Evolutionary conservation across 805 yeast genomes (phyloP), one percentile per base, ranked within the genome.

Genomic region (Pichia thaimueangensis): DNA sequence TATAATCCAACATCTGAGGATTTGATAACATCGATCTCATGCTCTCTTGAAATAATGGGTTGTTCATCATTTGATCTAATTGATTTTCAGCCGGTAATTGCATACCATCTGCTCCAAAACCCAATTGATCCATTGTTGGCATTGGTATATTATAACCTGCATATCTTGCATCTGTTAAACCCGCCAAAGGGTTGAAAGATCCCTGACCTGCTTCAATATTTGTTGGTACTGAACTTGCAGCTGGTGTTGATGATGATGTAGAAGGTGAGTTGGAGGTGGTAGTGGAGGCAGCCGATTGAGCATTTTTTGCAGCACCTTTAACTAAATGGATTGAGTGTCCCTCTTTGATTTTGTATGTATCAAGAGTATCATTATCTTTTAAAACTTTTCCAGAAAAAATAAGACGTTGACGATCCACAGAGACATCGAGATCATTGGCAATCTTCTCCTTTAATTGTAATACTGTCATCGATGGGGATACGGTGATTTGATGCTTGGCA

Each of bases 351-450:
- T 86, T 86, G 68, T 91, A 91, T 4, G 77, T 67, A 15, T 71
- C 80, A 9, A 91, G 63, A 6, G 85, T 74, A 52, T 89, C 93
- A 29, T 68, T 70, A 57, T 91, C 96, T 62, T 89, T 89, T 57
- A 91, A 73, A 27, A 93, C 95, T 52, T 91, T 82, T 31, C 98
- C 98, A 3, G 96, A 85, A 67, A 85, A 91, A 57, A 91, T 89
- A 58, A 91, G 72, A 45, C 97, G 74, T 65, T 89, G 97, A 47
- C 82, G 76, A n/a, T 73, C 82, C 1, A 76, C 78, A 5, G 95
- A 82, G 34, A 88, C 70, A 19, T 76, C 81, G 6, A 88, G 64
- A 45, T 70, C 73, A 17, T 69, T 67, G 21, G 80, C 80, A 39
- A 91, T 70, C 50, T 68, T 68, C 29, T 71, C 72, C 63, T 91